Evolutionary conservation across 306 rosid genomes (phyloP).

Genomic region (Castanospermum australe): DNA sequence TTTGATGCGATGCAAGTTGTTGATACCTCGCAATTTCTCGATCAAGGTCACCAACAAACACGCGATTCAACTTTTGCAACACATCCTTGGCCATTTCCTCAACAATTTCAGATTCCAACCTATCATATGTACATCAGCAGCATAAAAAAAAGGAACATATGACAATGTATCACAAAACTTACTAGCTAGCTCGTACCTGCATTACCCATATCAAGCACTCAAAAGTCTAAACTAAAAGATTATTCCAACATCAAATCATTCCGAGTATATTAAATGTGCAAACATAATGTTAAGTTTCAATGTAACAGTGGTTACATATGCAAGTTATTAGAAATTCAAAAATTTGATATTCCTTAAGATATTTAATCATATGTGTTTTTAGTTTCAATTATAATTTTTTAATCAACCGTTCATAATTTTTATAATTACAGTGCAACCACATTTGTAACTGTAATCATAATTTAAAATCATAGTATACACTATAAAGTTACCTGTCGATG

Average conservation of each 20-base stretch:
- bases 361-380: no score
- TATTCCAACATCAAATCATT: not conserved
- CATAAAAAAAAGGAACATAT: not conserved
- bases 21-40: not conserved
- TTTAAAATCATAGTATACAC: not conserved
- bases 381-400: no score
- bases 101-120: not conserved
- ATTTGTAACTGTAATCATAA: no score
- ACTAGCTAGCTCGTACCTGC: not conserved
- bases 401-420: no score
- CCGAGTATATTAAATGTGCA: not conserved
- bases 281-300: no score
- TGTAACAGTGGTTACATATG: no score
- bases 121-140: no score
- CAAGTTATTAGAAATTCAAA: no score
- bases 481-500: not conserved
- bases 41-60: not conserved
- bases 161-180: not conserved
- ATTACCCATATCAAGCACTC: not conserved
- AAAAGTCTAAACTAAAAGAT: not conserved
- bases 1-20: slow-evolving; percentile 17
- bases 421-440: no score
- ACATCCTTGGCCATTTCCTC: not conserved
- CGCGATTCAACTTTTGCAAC: not conserved
- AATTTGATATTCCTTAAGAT: no score